Percentiles rank a stretch among this genome's conserved stretches.
These are phyloP conservation scores for Collybia nuda DNA, from an alignment of 768 basidiomycete species.

Conservation along the genomic window DNA sequence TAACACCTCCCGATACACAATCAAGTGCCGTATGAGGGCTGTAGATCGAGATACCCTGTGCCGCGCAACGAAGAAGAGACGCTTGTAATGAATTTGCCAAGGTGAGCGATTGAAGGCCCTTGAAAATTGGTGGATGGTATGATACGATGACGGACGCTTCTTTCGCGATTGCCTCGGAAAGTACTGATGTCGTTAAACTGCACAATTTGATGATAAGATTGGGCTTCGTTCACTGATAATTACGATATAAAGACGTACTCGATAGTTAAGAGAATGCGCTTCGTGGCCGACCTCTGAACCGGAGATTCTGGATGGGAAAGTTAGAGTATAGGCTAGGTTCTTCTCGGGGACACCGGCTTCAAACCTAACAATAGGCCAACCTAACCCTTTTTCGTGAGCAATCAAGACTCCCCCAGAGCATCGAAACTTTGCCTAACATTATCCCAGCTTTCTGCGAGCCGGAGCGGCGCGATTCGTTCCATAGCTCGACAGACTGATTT, in stretches of 20 bases:
- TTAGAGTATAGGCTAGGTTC: constrained; percentile 1
- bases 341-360: constrained; percentile 10
- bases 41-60: constrained; percentile 83
- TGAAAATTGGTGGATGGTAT: constrained; percentile 88
- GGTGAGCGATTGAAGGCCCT: constrained; percentile 71
- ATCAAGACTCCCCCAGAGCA: constrained; percentile 5
- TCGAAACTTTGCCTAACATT: constrained; percentile 60
- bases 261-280: constrained; percentile 64
- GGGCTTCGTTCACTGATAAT: constrained; percentile 1
- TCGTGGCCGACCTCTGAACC: constrained; percentile 41
- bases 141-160: constrained; percentile 69
- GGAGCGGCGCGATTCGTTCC: constrained; percentile 84
- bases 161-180: constrained; percentile 62
- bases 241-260: constrained; percentile 43
- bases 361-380: constrained; percentile 75
- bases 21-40: constrained; percentile 90
- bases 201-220: constrained; percentile 4
- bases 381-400: constrained; percentile 32
- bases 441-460: constrained; percentile 90
- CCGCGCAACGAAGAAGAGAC: constrained; percentile 77
- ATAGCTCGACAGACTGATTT: constrained; percentile 65
- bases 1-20: constrained; percentile 79
- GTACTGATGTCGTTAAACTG: constrained; percentile 74
- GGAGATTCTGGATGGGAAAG: constrained; percentile 49
- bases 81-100: constrained; percentile 76